phyloP scores from a whole-genome alignment of 768 basidiomycete species.

The Tricholoma terreum region DNA sequence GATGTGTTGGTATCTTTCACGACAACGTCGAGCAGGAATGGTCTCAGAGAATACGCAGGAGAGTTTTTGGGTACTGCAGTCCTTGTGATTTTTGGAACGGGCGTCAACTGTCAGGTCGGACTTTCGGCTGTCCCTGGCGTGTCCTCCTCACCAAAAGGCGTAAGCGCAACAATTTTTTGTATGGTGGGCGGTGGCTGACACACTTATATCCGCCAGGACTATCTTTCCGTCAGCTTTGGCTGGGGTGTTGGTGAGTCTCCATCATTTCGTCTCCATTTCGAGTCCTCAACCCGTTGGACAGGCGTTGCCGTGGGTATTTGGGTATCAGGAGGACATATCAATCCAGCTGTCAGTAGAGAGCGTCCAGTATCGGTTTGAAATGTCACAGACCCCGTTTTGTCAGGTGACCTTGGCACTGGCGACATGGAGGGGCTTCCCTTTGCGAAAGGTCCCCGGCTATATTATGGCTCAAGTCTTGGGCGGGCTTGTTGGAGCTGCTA shows the following conservation, averaged over 20 bases:
- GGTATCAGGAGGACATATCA: constrained; percentile 73
- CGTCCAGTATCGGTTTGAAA: too few species aligned
- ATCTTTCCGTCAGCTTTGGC: constrained; percentile 47
- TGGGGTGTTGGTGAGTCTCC: constrained; percentile 42
- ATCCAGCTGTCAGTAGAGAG: constrained; percentile 54
- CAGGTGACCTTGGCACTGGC: constrained; percentile 71
- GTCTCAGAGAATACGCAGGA: constrained; percentile 49
- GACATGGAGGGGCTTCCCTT: constrained; percentile 69
- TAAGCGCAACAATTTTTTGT: constrained; percentile 31
- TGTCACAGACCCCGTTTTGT: neutral
- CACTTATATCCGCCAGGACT: constrained; percentile 38
- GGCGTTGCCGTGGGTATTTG: constrained; percentile 64
- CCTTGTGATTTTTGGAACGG: constrained; percentile 56
- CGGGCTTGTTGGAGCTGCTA: constrained; percentile 54
- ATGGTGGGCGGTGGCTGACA: too few species aligned
- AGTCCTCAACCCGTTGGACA: too few species aligned
- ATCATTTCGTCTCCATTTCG: too few species aligned
- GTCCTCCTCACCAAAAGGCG: constrained; percentile 50
- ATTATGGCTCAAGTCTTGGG: constrained; percentile 65
- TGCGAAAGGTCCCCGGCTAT: constrained; percentile 74
- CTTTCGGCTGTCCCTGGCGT: constrained; percentile 46
- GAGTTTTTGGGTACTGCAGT: constrained; percentile 64
- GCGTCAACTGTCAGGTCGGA: constrained; percentile 54
- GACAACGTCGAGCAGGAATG: neutral
- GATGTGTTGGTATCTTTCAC: too few species aligned